These are phyloP conservation scores for Boletellus sp. DNA, from an alignment of 768 basidiomycete genomes.

Conservation along the genomic window DNA sequence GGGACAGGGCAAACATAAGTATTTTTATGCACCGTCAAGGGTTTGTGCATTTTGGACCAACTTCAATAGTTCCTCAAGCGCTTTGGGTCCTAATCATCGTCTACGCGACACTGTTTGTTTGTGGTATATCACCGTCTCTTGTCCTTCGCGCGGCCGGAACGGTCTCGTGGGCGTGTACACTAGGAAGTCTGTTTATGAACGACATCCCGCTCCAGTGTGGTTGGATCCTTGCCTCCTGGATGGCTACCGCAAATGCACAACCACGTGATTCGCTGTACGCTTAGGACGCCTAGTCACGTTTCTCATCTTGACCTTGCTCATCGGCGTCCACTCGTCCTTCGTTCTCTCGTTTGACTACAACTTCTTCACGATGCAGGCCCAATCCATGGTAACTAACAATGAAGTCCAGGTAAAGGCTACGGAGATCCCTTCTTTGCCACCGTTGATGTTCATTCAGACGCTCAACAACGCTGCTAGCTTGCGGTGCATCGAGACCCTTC, in stretches of 20 bases:
- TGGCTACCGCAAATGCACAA: background rate
- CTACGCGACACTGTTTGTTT: background rate
- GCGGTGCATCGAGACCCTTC: slow-evolving; percentile 65
- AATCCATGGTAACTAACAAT: slow-evolving; percentile 12
- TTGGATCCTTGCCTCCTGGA: background rate
- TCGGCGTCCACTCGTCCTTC: background rate
- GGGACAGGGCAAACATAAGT: slow-evolving; percentile 36
- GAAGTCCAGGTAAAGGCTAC: slow-evolving; percentile 23
- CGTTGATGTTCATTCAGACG: slow-evolving; percentile 31
- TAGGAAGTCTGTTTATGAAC: background rate
- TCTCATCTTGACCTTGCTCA: background rate
- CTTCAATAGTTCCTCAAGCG: background rate
- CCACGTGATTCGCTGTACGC: slow-evolving; percentile 20
- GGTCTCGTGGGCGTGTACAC: background rate
- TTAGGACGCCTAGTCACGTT: slow-evolving; percentile 9
- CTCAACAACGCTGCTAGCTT: slow-evolving; percentile 60
- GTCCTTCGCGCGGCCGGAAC: background rate
- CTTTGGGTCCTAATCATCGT: background rate
- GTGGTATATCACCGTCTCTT: background rate
- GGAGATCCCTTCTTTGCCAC: background rate
- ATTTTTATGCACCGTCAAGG: background rate
- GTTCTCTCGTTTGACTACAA: background rate
- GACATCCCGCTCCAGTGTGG: background rate
- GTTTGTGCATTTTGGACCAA: background rate
- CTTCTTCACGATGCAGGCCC: slow-evolving; percentile 24